Conservation (phyloP, 2,329 filamentous ascomycete genomes). For the Scortechinia acanthostroma region DNA sequence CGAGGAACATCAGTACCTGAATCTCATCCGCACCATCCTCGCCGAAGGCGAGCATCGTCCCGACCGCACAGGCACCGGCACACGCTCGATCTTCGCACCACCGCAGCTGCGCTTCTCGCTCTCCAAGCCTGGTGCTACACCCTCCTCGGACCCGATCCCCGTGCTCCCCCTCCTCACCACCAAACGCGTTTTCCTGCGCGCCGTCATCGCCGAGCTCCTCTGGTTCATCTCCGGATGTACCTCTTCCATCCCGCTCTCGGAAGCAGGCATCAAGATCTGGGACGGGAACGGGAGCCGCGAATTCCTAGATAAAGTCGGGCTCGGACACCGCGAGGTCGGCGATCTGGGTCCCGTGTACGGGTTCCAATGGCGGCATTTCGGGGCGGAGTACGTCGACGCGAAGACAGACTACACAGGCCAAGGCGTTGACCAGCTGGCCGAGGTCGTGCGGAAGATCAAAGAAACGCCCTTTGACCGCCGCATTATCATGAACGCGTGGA, state of each 20-base stretch:
- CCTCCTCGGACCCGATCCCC: conserved; percentile 62
- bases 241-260: conserved; percentile 50
- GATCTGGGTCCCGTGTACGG: conserved; percentile 71
- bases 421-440: conserved; percentile 65
- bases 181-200: conserved; percentile 67
- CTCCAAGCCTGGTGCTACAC: conserved; percentile 54
- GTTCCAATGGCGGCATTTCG: conserved; percentile 74
- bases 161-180: conserved; percentile 69
- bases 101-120: conserved; percentile 2
- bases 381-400: conserved; percentile 60
- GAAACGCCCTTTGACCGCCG: conserved; percentile 61
- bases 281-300: conserved; percentile 66
- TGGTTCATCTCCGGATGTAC: conserved; percentile 68
- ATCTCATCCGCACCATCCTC: conserved; percentile 56
- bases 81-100: background rate
- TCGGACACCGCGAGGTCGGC: conserved; percentile 57
- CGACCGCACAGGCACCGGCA: conserved; percentile 28
- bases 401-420: conserved; percentile 59
- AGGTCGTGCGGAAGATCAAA: conserved; percentile 60
- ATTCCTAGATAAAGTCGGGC: conserved; percentile 60
- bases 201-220: conserved; percentile 65
- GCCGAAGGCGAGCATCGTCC: conserved; percentile 54
- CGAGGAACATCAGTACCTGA: conserved; percentile 64
- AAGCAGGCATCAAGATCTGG: conserved; percentile 68
- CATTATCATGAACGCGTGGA: conserved; percentile 69